Base-by-base conservation (phyloP, 805 yeast species). In the Kuraishia piskuri region DNA sequence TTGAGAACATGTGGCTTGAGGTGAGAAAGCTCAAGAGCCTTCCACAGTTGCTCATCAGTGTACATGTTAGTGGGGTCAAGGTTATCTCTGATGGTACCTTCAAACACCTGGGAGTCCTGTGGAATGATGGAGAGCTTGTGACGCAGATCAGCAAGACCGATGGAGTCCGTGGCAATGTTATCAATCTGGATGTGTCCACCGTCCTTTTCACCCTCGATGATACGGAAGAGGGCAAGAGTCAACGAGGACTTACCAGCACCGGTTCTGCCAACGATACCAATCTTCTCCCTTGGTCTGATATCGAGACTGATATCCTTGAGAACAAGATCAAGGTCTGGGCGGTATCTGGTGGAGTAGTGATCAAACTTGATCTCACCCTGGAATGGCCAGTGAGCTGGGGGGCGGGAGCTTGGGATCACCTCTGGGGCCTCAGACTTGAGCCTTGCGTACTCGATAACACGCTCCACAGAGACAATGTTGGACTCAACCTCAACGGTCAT, bases 401-500 rank as follows among this genome's bases (percentile, higher is more conserved):
- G 97, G 57, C 78, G 71, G n/a, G 63, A 61, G 22, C 68, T 63
- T 46, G 74, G 78, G 49, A 83, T 65, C 23, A 76, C 62, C 58
- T 73, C 76, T 7, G 75, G 89, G 7, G 97, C 98, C 72, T 94
- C 99, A n/a, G 90, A 75, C 44, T 72, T 72, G 49, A 70, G 57
- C 9, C 58, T 54, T 19, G 71, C 62, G 62, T 84, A 84, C 58
- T 84, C 90, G 48, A 80, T 58, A 36, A 84, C 76, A 66, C 90
- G 77, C 63, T 85, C 90, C 46, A 83, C 86, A 1, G 86, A 79
- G 22, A 94, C 99, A 72, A 94, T 91, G 69, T 90, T 92, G 12
- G 97, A 90, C 69, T 94, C 99, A 49, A 94, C 96, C 62, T 94
- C 99, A 48, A 94, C 99, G 0, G 97, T 89, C 98, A 91, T 92